These are phyloP conservation scores for Coemansia sp. DNA, from an alignment of 192 early-diverging fungal genomes.

Conservation along the genomic window DNA sequence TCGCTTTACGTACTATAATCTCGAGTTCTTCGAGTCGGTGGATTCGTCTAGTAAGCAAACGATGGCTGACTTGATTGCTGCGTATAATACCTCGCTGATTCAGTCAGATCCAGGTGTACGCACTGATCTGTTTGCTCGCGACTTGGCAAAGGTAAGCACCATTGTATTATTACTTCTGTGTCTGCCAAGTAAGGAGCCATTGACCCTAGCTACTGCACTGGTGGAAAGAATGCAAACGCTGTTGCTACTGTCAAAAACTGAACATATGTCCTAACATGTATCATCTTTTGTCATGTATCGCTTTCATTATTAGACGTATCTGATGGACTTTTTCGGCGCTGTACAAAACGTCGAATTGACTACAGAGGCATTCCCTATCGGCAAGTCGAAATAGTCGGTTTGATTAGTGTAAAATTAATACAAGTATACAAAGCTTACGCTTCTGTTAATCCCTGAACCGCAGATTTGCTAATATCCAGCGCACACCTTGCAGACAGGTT, in stretches of 20 bases:
- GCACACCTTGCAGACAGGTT: background rate
- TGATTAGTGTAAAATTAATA: background rate
- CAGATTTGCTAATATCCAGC: constrained; percentile 1
- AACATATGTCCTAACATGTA: background rate
- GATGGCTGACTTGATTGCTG: constrained; percentile 73
- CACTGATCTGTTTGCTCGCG: constrained; percentile 78
- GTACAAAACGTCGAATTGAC: constrained; percentile 92
- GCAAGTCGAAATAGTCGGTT: constrained; percentile 4
- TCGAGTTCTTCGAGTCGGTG: constrained; percentile 89
- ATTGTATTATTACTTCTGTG: background rate
- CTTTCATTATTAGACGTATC: constrained; percentile 58
- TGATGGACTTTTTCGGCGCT: constrained; percentile 97
- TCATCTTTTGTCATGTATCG: background rate
- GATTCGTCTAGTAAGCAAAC: constrained; percentile 77
- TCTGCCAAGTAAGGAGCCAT: background rate
- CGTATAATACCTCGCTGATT: constrained; percentile 77
- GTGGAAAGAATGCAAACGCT: background rate
- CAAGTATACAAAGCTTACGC: background rate
- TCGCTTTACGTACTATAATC: constrained; percentile 94
- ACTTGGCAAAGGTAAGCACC: constrained; percentile 69
- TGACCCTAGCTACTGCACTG: background rate
- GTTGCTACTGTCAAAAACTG: background rate
- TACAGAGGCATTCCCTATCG: constrained; percentile 41
- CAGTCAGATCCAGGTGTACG: constrained; percentile 85
- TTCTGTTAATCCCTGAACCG: background rate